Evolutionary conservation across 169 alveolate genomes (phyloP).

Genomic region (Plasmodium vinckei): DNA sequence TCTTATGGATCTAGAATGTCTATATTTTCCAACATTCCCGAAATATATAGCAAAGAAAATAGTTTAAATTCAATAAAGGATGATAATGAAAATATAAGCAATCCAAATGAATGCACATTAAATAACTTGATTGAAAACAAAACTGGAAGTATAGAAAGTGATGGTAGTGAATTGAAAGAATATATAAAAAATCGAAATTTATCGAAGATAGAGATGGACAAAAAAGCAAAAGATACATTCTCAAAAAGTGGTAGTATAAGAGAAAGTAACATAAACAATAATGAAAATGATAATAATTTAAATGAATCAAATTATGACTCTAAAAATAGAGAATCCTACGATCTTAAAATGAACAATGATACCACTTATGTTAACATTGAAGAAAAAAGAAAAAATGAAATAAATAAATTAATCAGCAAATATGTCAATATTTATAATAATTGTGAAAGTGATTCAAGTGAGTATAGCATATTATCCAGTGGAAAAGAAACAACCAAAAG

Average conservation of each 20-base stretch:
- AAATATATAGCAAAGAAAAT: too few species aligned
- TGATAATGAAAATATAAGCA: not conserved
- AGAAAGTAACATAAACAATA: not conserved
- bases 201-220: not conserved
- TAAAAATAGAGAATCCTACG: not conserved
- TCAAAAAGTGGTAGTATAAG: slow-evolving; percentile 6
- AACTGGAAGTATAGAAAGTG: slow-evolving; percentile 20
- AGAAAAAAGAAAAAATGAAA: slow-evolving; percentile 62
- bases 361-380: not conserved
- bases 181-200: slow-evolving; percentile 23
- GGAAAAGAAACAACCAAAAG: slow-evolving; percentile 2
- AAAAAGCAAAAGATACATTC: too few species aligned
- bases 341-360: not conserved
- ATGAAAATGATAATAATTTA: not conserved
- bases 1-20: not conserved
- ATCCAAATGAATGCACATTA: not conserved
- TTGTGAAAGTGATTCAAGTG: slow-evolving; percentile 36
- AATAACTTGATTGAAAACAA: not conserved
- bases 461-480: slow-evolving; percentile 40
- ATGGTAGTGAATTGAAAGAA: slow-evolving; percentile 32
- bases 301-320: not conserved
- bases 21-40: too few species aligned
- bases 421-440: slow-evolving; percentile 35
- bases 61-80: not conserved
- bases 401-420: slow-evolving; percentile 36